A percentile compares a stretch with the other conserved stretches of the same genome.
phyloP scores from a whole-genome alignment of 805 yeast species.

The Saccharomycopsis sp. region DNA sequence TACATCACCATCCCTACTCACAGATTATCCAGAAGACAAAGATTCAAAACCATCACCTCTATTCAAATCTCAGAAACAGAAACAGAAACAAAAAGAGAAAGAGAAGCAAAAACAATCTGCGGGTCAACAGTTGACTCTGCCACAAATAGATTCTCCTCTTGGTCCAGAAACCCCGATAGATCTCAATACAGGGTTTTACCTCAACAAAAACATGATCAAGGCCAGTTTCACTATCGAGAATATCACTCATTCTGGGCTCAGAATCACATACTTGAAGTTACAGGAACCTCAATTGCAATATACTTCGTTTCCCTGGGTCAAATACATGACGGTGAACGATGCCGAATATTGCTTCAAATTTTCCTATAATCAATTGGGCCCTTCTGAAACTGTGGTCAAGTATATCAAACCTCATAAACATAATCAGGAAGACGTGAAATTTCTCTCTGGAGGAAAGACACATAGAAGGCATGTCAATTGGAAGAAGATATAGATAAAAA shows the following conservation, averaged over 20 bases:
- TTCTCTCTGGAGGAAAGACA: background rate
- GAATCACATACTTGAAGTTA: conserved; percentile 59
- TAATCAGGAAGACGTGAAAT: background rate
- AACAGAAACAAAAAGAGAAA: background rate
- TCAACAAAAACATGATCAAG: conserved; percentile 31
- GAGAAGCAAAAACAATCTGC: background rate
- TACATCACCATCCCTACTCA: conserved; percentile 12
- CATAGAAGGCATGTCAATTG: conserved; percentile 1
- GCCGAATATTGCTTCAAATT: conserved; percentile 28
- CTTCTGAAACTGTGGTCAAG: conserved; percentile 19
- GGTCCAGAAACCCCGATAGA: conserved; percentile 7
- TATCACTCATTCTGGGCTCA: conserved; percentile 57
- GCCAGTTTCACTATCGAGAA: conserved; percentile 60
- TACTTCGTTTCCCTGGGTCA: conserved; percentile 75
- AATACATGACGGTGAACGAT: conserved; percentile 44
- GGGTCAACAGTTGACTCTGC: background rate
- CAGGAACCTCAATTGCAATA: conserved; percentile 55
- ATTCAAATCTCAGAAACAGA: conserved; percentile 10
- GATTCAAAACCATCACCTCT: background rate
- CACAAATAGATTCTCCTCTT: conserved; percentile 9
- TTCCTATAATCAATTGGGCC: conserved; percentile 17
- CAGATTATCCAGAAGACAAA: background rate
- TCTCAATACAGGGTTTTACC: conserved; percentile 8
- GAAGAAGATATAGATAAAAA: conserved; percentile 1
- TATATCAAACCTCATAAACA: conserved; percentile 8